Conservation (phyloP, 1,284 basidiomycete genomes). For the Uromyces viciae-fabae region DNA sequence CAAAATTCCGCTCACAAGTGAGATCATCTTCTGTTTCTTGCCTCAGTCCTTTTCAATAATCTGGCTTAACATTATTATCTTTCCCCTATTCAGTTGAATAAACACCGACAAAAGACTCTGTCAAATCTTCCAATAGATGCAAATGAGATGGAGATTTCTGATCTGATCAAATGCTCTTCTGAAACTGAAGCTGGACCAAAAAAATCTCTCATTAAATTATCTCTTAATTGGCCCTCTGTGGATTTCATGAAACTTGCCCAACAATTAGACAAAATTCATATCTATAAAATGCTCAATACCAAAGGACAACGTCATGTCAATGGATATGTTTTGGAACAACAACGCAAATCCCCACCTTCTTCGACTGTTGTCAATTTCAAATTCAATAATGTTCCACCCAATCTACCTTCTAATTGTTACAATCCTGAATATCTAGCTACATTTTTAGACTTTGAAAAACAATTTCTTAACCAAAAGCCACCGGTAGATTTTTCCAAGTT, state of each 20-base stretch:
- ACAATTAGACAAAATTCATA: not conserved
- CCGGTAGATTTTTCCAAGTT: not conserved
- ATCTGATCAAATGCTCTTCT: not conserved
- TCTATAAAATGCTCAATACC: not conserved
- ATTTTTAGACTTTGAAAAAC: not conserved
- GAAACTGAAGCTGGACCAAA: not conserved
- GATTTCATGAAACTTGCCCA: not conserved
- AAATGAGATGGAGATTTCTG: not conserved
- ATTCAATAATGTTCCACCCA: not conserved
- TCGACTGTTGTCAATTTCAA: not conserved
- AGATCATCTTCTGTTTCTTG: too few relatives aligned
- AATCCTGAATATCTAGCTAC: not conserved
- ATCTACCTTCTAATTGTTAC: not conserved
- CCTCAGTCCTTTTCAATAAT: too few relatives aligned
- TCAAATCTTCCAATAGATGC: not conserved
- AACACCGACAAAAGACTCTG: too few relatives aligned
- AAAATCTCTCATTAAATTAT: not conserved
- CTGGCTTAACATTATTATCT: too few relatives aligned
- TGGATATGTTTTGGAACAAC: too few relatives aligned
- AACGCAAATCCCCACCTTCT: not conserved
- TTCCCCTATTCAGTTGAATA: too few relatives aligned
- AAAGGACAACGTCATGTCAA: not conserved
- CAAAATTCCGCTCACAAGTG: too few relatives aligned
- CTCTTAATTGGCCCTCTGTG: not conserved
- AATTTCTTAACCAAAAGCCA: not conserved